phyloP scores from a whole-genome alignment of 495 filamentous ascomycete species.

The Cercophora newfieldiana region DNA sequence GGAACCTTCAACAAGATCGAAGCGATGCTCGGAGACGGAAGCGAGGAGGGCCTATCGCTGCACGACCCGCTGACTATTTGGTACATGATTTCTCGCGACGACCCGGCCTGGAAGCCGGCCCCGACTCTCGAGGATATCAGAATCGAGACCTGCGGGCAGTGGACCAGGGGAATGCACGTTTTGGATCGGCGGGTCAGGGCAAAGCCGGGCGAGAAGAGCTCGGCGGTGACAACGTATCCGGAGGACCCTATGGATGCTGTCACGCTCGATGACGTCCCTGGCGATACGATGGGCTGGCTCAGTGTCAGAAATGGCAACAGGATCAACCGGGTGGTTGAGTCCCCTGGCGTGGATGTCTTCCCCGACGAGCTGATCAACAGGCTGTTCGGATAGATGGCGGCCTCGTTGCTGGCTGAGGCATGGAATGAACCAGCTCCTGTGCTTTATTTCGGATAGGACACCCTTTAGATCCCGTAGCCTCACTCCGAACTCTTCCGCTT shows the following conservation, averaged over 20 bases:
- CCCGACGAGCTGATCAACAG: conserved; percentile 49
- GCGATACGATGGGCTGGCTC: conserved; percentile 75
- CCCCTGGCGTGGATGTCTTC: conserved; percentile 55
- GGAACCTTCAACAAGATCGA: conserved; percentile 77
- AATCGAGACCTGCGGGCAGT: conserved; percentile 85
- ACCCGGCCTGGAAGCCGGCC: conserved; percentile 51
- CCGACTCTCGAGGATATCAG: conserved; percentile 68
- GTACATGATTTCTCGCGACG: conserved; percentile 68
- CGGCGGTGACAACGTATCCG: conserved; percentile 45
- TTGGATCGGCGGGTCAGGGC: conserved; percentile 69
- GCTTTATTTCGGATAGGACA: conserved; percentile 24
- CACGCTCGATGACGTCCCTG: conserved; percentile 38
- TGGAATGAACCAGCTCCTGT: not conserved
- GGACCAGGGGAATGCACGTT: conserved; percentile 90
- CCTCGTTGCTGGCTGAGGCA: conserved; percentile 3
- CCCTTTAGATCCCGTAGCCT: conserved; percentile 28
- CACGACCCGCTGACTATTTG: conserved; percentile 90
- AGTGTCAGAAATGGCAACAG: conserved; percentile 70
- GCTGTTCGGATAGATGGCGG: conserved; percentile 43
- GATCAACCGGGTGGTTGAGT: conserved; percentile 65
- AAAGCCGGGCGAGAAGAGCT: conserved; percentile 52
- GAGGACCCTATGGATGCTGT: conserved; percentile 35
- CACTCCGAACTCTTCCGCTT: conserved; percentile 9
- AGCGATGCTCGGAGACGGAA: conserved; percentile 55
- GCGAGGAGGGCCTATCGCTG: conserved; percentile 62